Percentiles rank a stretch among this genome's conserved stretches.
phyloP scores from a whole-genome alignment of 257 asterid species.

The Solanum raphanifolium region DNA sequence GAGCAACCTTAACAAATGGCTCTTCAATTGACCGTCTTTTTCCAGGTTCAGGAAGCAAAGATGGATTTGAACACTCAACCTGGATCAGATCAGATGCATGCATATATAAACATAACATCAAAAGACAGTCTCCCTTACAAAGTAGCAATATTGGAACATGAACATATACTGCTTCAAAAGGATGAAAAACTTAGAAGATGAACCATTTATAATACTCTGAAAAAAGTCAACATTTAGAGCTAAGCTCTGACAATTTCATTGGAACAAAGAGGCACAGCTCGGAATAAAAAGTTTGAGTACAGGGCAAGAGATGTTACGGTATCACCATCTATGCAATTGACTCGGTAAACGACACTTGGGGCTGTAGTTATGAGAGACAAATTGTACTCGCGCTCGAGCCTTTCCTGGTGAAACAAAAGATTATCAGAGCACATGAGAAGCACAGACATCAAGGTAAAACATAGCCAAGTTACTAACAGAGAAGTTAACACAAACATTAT shows the following conservation, averaged over 20 bases:
- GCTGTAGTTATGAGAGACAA: constrained; percentile 91
- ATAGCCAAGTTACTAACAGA: constrained; percentile 4
- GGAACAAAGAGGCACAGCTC: neutral
- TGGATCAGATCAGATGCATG: constrained; percentile 17
- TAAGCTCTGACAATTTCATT: neutral
- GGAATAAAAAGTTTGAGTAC: constrained; percentile 6
- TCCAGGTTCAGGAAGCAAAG: constrained; percentile 96
- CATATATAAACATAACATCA: neutral
- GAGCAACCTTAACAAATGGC: constrained; percentile 82
- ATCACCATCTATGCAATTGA: constrained; percentile 65
- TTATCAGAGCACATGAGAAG: neutral
- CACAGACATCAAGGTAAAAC: constrained; percentile 4
- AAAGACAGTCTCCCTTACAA: neutral
- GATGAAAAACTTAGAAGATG: neutral
- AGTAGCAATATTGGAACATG: neutral
- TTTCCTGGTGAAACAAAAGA: constrained; percentile 64
- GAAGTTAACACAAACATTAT: neutral
- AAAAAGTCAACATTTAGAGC: neutral
- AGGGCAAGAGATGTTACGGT: constrained; percentile 60
- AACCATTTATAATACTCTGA: neutral
- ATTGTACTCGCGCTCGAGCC: constrained; percentile 95
- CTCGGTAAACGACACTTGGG: constrained; percentile 93
- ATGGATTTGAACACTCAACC: constrained; percentile 97
- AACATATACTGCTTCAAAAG: neutral
- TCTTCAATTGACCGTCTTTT: constrained; percentile 83